A percentile compares a stretch with the other conserved stretches of the same genome.
These are phyloP conservation scores for Cyclotella sp. DNA, from an alignment of 108 stramenopile genomes.

Conservation along the genomic window DNA sequence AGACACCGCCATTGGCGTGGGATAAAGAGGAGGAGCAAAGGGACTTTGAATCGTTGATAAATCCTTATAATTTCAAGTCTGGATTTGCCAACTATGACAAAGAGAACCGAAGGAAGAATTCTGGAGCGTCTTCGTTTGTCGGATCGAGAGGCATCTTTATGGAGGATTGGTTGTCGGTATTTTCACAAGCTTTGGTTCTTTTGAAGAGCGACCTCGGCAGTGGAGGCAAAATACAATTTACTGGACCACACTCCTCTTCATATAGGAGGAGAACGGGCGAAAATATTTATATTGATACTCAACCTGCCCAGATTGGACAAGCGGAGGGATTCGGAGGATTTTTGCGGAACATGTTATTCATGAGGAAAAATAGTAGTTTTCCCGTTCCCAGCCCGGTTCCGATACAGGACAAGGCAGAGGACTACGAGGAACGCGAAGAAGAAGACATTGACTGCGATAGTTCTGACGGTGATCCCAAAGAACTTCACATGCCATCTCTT, in stretches of 20 bases:
- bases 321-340: slow-evolving; percentile 21
- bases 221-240: neutral
- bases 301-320: slow-evolving; percentile 18
- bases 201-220: slow-evolving; percentile 16
- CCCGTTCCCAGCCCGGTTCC: neutral
- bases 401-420: neutral
- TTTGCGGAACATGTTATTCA: slow-evolving; percentile 24
- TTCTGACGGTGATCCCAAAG: neutral
- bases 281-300: neutral
- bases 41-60: slow-evolving; percentile 45
- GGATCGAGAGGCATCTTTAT: slow-evolving; percentile 54
- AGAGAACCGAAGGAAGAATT: neutral
- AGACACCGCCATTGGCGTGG: slow-evolving; percentile 1
- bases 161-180: slow-evolving; percentile 51
- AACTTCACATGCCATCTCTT: neutral
- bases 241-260: neutral
- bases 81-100: neutral
- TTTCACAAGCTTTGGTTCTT: slow-evolving; percentile 44
- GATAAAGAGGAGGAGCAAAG: slow-evolving; percentile 41
- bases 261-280: neutral
- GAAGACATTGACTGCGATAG: slow-evolving; percentile 8
- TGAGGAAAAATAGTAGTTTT: slow-evolving; percentile 34
- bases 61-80: neutral
- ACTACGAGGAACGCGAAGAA: neutral
- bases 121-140: slow-evolving; percentile 6